A percentile compares a stretch with the other conserved stretches of the same genome.
Evolutionary conservation across 257 asterid species (phyloP).

Genomic region (Primulina eburnea): DNA sequence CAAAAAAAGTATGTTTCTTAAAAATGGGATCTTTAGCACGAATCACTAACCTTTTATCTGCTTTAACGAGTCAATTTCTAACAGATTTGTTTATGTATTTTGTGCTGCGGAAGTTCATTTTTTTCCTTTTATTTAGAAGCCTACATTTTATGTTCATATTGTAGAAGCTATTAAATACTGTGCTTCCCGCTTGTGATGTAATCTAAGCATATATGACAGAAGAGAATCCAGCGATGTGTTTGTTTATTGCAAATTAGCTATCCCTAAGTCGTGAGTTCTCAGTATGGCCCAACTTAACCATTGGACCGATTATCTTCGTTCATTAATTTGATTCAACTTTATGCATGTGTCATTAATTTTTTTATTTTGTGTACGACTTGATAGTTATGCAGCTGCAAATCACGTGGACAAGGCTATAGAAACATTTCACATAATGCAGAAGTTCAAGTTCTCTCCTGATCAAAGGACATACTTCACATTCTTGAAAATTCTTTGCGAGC

Average conservation of each 20-base stretch:
- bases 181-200: neutral
- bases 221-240: neutral
- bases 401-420: constrained; percentile 59
- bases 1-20: no score
- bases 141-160: neutral
- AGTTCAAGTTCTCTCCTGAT: constrained; percentile 70
- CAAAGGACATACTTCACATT: constrained; percentile 52
- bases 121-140: no score
- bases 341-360: neutral
- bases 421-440: constrained; percentile 76
- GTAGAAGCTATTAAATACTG: neutral
- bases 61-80: no score
- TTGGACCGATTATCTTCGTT: neutral
- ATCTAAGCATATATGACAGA: neutral
- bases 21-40: neutral
- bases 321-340: constrained; percentile 3
- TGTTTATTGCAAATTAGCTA: neutral
- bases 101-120: neutral
- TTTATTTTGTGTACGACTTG: constrained; percentile 19
- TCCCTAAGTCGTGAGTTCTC: neutral
- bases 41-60: neutral
- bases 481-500: constrained; percentile 66
- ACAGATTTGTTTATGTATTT: neutral
- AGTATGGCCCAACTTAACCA: neutral
- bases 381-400: constrained; percentile 76